Evolutionary conservation across 768 basidiomycete genomes (phyloP).

Genomic region (Inosperma sp.): DNA sequence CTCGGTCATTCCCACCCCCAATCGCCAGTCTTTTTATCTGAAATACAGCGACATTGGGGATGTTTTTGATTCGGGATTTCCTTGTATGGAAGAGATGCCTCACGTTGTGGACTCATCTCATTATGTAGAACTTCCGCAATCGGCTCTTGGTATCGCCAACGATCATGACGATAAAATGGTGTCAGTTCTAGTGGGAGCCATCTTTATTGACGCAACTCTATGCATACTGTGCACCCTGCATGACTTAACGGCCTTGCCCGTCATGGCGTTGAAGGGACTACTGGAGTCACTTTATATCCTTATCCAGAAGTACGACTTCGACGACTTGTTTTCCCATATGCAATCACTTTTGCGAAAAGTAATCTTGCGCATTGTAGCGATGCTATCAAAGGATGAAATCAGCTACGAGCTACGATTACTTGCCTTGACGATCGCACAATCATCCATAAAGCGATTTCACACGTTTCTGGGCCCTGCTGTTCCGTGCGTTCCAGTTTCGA

Average conservation of each 20-base stretch:
- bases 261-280: constrained; percentile 52
- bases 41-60: constrained; percentile 45
- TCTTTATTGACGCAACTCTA: constrained; percentile 59
- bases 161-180: constrained; percentile 41
- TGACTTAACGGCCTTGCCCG: constrained; percentile 46
- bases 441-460: constrained; percentile 59
- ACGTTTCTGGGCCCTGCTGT: constrained; percentile 48
- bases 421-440: constrained; percentile 54
- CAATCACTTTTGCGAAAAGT: constrained; percentile 50
- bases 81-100: constrained; percentile 57
- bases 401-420: constrained; percentile 68
- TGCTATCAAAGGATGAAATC: constrained; percentile 44
- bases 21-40: constrained; percentile 49
- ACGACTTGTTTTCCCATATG: constrained; percentile 51
- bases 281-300: constrained; percentile 62
- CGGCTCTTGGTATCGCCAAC: constrained; percentile 36
- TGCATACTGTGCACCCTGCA: constrained; percentile 44
- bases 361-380: constrained; percentile 45
- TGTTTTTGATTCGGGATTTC: constrained; percentile 41
- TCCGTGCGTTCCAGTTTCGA: constrained; percentile 38
- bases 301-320: constrained; percentile 73
- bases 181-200: constrained; percentile 52
- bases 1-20: constrained; percentile 39
- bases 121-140: constrained; percentile 42
- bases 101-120: constrained; percentile 57